These are phyloP conservation scores for Agarophyton chilense DNA, from an alignment of 23 red algal species.

Conservation along the genomic window DNA sequence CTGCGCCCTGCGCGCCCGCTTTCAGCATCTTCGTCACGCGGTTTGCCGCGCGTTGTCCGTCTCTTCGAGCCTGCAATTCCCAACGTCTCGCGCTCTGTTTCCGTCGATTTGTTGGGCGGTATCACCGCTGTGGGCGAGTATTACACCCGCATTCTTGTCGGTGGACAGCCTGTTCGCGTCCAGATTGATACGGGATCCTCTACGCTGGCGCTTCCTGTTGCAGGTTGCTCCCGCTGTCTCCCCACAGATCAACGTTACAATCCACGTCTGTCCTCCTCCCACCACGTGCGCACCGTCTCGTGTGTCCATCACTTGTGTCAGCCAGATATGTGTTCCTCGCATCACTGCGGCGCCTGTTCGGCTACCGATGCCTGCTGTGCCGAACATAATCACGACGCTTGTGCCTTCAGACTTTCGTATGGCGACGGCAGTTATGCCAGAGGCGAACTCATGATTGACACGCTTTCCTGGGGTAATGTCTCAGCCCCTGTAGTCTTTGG, in stretches of 20 bases:
- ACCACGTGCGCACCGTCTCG: slow-evolving; percentile 33
- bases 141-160: slow-evolving; percentile 81
- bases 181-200: slow-evolving; percentile 95
- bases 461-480: slow-evolving; percentile 70
- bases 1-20: background rate
- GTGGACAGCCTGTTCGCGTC: slow-evolving; percentile 82
- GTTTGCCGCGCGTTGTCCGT: background rate
- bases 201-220: slow-evolving; percentile 80
- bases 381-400: slow-evolving; percentile 61
- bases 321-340: slow-evolving; percentile 57
- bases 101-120: slow-evolving; percentile 83
- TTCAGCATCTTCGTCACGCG: background rate
- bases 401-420: slow-evolving; percentile 76
- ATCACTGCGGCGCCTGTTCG: slow-evolving; percentile 70
- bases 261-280: slow-evolving; percentile 33
- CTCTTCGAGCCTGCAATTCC: slow-evolving; percentile 17
- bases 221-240: slow-evolving; percentile 70
- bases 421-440: slow-evolving; percentile 80
- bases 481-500: slow-evolving; percentile 78
- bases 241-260: slow-evolving; percentile 88
- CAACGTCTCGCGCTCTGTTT: slow-evolving; percentile 18
- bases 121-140: slow-evolving; percentile 91
- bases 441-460: slow-evolving; percentile 80
- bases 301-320: slow-evolving; percentile 73
- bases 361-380: slow-evolving; percentile 83